Evolutionary conservation across 2,329 filamentous ascomycete genomes (phyloP).

Genomic region (Paecilomyces sp.): DNA sequence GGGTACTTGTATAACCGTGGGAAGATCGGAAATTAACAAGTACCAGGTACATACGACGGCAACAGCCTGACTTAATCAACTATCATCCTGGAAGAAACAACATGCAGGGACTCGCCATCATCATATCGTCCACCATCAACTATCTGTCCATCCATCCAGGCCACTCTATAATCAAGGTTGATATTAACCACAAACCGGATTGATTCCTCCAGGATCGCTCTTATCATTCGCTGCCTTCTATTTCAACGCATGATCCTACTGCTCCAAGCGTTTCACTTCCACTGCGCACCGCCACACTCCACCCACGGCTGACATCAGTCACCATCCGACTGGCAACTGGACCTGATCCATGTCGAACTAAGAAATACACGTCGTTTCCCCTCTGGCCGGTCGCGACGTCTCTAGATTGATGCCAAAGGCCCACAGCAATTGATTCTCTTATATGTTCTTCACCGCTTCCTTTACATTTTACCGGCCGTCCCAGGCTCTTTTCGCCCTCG

Average conservation of each 20-base stretch:
- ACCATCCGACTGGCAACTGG: background rate
- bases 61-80: too few relatives aligned
- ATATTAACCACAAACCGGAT: too few relatives aligned
- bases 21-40: background rate
- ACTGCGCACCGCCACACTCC: conserved; percentile 14
- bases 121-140: too few relatives aligned
- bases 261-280: background rate
- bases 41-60: background rate
- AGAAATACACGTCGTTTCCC: background rate
- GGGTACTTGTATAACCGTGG: background rate
- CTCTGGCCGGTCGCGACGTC: background rate
- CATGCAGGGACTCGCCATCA: too few relatives aligned
- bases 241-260: background rate
- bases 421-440: background rate
- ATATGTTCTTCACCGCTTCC: background rate
- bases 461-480: background rate
- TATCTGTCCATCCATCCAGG: too few relatives aligned
- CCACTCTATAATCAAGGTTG: too few relatives aligned
- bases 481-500: background rate
- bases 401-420: background rate
- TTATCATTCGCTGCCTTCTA: too few relatives aligned
- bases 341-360: background rate
- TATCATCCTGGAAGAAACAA: too few relatives aligned
- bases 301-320: conserved; percentile 16
- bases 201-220: too few relatives aligned